phyloP scores from a whole-genome alignment of 768 basidiomycete species.

The Macrolepiota dolichaula region DNA sequence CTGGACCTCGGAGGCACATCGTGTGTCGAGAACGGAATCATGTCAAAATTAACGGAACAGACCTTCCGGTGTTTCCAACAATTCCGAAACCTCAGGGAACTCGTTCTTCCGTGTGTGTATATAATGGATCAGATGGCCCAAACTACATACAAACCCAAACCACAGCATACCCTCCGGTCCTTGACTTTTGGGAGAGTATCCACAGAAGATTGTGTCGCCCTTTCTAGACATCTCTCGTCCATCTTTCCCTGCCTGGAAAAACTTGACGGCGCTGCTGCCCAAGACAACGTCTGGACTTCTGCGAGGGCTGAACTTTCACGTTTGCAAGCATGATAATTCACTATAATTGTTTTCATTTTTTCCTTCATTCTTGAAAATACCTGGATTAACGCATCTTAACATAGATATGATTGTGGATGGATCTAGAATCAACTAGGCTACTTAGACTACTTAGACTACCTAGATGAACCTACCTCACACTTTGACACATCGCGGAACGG shows the following conservation, averaged over 20 bases:
- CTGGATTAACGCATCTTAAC: background rate
- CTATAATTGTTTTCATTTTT: background rate
- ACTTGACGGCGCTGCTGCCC: background rate
- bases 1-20: background rate
- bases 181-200: background rate
- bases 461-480: background rate
- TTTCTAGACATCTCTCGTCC: background rate
- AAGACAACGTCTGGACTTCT: background rate
- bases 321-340: background rate
- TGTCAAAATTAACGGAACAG: constrained; percentile 25
- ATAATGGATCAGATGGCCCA: background rate
- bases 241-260: background rate
- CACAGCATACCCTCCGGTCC: background rate
- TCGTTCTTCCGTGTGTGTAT: background rate
- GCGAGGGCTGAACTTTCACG: background rate
- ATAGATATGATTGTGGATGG: background rate
- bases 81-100: constrained; percentile 4
- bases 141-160: background rate
- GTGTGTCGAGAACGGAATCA: background rate
- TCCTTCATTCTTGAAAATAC: background rate
- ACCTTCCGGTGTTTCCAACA: background rate
- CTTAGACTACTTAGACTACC: background rate
- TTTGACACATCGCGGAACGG: background rate
- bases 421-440: background rate
- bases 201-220: background rate